These are phyloP conservation scores for Neurospora sp. DNA, from an alignment of 495 filamentous ascomycete species.

Conservation along the genomic window DNA sequence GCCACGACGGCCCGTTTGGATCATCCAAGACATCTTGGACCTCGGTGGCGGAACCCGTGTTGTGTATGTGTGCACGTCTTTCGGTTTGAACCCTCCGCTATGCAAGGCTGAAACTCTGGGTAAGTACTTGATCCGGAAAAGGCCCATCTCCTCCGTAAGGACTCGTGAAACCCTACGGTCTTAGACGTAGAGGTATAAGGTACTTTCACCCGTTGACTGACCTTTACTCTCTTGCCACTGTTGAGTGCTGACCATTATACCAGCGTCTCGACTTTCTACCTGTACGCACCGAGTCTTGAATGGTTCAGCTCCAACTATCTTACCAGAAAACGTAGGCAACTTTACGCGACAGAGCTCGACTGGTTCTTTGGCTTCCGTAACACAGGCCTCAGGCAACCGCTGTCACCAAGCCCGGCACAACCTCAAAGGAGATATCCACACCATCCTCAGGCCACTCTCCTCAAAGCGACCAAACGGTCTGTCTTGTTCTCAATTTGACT, in stretches of 20 bases:
- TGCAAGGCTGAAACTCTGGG: not conserved
- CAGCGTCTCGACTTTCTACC: not conserved
- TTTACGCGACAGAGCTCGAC: not conserved
- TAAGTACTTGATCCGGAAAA: not conserved
- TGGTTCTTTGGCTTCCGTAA: not conserved
- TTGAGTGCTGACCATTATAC: not conserved
- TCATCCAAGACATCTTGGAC: not conserved
- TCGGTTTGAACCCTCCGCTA: not conserved
- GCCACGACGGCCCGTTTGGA: not conserved
- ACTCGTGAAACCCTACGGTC: not conserved
- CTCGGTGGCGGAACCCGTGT: not conserved
- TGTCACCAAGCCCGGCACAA: not conserved
- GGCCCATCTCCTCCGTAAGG: not conserved
- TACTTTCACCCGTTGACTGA: not conserved
- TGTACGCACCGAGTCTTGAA: not conserved
- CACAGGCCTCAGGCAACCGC: not conserved
- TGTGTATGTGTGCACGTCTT: not conserved
- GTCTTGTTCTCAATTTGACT: not conserved
- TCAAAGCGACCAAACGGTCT: not conserved
- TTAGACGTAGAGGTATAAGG: not conserved
- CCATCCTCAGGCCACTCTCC: not conserved
- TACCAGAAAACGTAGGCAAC: not conserved
- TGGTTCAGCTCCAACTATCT: too few relatives aligned
- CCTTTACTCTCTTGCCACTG: not conserved
- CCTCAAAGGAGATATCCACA: not conserved